Conservation (phyloP, 805 yeast species). For the Priceomyces carsonii region DNA sequence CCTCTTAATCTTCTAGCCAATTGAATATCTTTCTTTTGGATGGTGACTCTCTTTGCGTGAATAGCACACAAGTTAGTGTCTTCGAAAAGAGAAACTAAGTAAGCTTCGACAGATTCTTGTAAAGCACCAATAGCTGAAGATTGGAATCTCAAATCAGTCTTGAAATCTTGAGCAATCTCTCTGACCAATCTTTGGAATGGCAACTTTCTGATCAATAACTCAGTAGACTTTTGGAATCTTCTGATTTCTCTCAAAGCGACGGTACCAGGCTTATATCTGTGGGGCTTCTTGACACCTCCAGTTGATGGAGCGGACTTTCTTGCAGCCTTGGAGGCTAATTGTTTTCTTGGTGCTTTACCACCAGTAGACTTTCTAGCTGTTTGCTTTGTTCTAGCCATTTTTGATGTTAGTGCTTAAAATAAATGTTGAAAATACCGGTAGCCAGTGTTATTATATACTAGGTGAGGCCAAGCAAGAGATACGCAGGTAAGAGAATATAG, state of each 20-base stretch:
- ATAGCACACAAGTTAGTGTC: constrained; percentile 51
- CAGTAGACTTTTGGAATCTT: constrained; percentile 49
- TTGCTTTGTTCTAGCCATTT: constrained; percentile 49
- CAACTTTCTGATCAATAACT: constrained; percentile 47
- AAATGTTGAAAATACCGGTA: constrained; percentile 1
- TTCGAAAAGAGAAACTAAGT: constrained; percentile 47
- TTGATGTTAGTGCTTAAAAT: constrained; percentile 4
- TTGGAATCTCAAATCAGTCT: constrained; percentile 48
- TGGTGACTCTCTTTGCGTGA: constrained; percentile 51
- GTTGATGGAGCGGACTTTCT: constrained; percentile 49
- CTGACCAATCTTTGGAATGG: constrained; percentile 51
- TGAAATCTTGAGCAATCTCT: constrained; percentile 50
- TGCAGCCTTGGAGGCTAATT: constrained; percentile 50
- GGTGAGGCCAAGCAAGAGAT: too few relatives aligned
- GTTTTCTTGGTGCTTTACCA: constrained; percentile 52
- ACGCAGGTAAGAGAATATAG: too few relatives aligned
- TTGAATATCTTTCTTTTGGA: constrained; percentile 50
- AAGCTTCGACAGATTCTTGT: constrained; percentile 49
- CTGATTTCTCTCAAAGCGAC: constrained; percentile 51
- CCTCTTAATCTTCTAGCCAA: constrained; percentile 53
- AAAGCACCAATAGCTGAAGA: constrained; percentile 49
- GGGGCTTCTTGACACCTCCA: constrained; percentile 51
- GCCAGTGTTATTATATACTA: too few relatives aligned
- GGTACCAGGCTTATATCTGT: constrained; percentile 53
- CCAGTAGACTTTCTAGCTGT: constrained; percentile 51